Percentiles rank a stretch among this genome's conserved stretches.
Evolutionary conservation across 192 early-diverging fungal species (phyloP).

Genomic region (Nowakowskiella sp.): DNA sequence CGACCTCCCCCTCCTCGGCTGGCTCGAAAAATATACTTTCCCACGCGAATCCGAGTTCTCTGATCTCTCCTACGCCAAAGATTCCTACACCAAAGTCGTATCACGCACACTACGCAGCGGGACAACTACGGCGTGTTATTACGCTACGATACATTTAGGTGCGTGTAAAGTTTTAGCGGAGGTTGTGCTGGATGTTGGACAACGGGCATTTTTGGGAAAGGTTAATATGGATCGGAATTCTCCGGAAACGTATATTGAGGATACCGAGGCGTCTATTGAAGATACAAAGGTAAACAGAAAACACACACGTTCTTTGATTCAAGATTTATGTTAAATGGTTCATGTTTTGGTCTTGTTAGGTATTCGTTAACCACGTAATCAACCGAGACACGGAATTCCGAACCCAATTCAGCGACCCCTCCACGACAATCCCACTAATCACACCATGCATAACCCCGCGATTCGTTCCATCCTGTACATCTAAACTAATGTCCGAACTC

Average conservation of each 20-base stretch:
- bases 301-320: too few species aligned
- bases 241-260: conserved; percentile 70
- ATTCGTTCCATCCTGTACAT: conserved; percentile 80
- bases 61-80: conserved; percentile 55
- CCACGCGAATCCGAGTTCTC: conserved; percentile 71
- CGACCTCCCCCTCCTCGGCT: conserved; percentile 81
- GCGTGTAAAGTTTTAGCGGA: conserved; percentile 66
- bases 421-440: conserved; percentile 29
- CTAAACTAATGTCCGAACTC: conserved; percentile 58
- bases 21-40: conserved; percentile 89
- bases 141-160: conserved; percentile 80
- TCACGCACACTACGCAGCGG: conserved; percentile 65
- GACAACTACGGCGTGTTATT: conserved; percentile 88
- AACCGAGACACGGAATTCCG: conserved; percentile 15
- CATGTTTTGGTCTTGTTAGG: too few species aligned
- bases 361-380: conserved; percentile 22
- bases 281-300: conserved; percentile 61
- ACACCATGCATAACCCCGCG: conserved; percentile 86
- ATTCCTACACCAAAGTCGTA: conserved; percentile 63
- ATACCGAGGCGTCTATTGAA: conserved; percentile 52
- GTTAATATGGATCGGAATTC: conserved; percentile 93
- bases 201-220: conserved; percentile 90
- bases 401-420: conserved; percentile 8
- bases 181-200: conserved; percentile 66
- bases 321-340: too few species aligned